Conservation (phyloP, 371 early-diverging fungal genomes). For the Circinella minor region DNA sequence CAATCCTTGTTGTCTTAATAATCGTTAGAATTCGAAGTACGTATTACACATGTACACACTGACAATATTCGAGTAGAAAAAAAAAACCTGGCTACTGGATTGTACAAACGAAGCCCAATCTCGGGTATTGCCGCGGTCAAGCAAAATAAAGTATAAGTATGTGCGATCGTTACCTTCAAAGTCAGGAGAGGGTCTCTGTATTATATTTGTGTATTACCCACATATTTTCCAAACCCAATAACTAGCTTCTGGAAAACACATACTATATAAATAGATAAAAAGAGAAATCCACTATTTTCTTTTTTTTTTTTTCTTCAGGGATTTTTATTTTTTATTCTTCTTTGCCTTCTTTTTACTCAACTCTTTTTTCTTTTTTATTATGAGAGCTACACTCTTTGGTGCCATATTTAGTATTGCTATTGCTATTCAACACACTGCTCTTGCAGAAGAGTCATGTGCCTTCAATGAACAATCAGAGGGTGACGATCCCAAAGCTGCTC, state of each 20-base stretch:
- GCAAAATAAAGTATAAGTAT: too few relatives aligned
- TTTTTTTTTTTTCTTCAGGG: not conserved
- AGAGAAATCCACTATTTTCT: not conserved
- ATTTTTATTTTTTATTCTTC: not conserved
- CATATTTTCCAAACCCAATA: too few relatives aligned
- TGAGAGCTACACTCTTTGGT: conserved; percentile 1
- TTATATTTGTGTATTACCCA: too few relatives aligned
- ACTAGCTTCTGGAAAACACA: too few relatives aligned
- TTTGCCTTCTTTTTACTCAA: not conserved
- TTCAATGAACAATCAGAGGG: not conserved
- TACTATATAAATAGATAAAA: too few relatives aligned
- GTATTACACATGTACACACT: too few relatives aligned
- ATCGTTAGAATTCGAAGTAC: too few relatives aligned
- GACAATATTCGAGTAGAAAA: too few relatives aligned
- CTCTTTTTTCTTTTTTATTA: not conserved
- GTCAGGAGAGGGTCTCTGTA: too few relatives aligned
- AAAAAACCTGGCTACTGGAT: not conserved
- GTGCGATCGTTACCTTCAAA: too few relatives aligned
- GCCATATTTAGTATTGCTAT: not conserved
- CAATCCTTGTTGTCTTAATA: too few relatives aligned
- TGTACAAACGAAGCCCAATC: not conserved
- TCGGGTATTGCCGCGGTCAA: not conserved
- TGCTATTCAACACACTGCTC: conserved; percentile 4
- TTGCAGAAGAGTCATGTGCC: conserved; percentile 2
- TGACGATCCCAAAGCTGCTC: conserved; percentile 19